Evolutionary conservation across 73 alveolate species (phyloP).

Genomic region (Paramecium octaurelia): DNA sequence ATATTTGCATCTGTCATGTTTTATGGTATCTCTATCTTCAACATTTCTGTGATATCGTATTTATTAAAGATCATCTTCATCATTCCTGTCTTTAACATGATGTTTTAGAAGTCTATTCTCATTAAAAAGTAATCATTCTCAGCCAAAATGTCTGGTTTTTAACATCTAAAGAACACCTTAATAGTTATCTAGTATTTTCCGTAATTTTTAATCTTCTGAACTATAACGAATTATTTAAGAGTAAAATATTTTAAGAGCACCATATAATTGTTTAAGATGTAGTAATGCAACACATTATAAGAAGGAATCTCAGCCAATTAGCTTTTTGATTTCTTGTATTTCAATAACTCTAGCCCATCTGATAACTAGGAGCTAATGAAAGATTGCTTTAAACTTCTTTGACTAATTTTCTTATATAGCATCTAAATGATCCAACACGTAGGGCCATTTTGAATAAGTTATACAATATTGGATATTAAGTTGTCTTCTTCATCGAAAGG

Average conservation of each 20-base stretch:
- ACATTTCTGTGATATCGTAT: neutral
- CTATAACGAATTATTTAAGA: neutral
- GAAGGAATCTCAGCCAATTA: conserved; percentile 16
- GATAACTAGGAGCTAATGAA: neutral
- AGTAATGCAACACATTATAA: neutral
- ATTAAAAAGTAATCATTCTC: conserved; percentile 2
- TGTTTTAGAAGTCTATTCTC: conserved; percentile 22
- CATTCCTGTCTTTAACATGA: conserved; percentile 10
- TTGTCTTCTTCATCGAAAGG: conserved; percentile 37
- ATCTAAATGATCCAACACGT: neutral
- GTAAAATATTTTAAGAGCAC: neutral
- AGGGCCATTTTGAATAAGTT: conserved; percentile 11
- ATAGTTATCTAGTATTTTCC: conserved; percentile 8
- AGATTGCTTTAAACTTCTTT: neutral
- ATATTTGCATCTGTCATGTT: neutral
- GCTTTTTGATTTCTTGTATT: conserved; percentile 7
- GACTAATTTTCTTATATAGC: neutral
- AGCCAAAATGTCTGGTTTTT: neutral
- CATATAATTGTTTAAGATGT: neutral
- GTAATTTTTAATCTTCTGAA: neutral
- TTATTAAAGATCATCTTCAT: conserved; percentile 28
- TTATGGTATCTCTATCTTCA: neutral
- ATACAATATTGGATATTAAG: neutral
- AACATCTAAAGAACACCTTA: neutral
- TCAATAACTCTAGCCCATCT: conserved; percentile 22